Base-by-base conservation (phyloP, 1,284 basidiomycete genomes). In the Porodaedalea pini region DNA sequence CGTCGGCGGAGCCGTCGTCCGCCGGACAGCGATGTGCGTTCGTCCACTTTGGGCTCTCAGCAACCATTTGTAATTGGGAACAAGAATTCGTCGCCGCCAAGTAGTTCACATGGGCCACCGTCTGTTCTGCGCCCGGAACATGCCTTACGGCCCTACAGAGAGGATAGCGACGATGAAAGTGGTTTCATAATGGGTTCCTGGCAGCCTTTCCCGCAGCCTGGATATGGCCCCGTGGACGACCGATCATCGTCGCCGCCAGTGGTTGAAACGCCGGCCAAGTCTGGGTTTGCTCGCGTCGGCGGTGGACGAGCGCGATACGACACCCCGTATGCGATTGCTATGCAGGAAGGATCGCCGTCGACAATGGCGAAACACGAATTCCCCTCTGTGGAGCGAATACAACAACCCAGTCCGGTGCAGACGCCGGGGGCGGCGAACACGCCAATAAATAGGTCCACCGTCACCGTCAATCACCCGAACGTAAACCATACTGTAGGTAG, bases 161-260 rank as follows among this genome's bases (percentile, higher is more conserved):
- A 92, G 67, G 88, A 90, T 37, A 87, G 79, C 63, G 88, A 83
- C 62, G 88, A 91, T 65, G 90, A 92, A 65, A 79, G 74, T 29
- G 86, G 88, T 15, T 88, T 78, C 63, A 92, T 92, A 64, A 92
- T 93, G 88, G 85, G 83, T 44, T 86, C 90, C 21, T 92, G 88
- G 88, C 84, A 88, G 65, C 82, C 84, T 32, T 88, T 84, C 74
- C 79, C 77, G 0, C 74, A 78, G 11, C 68, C 75, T 36, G 82
- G 82, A 0, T 80, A 85, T 71, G 63, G 71, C 48, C 67, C 76
- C n/a, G 69, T 87, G 50, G 65, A 69, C 40, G 61, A 70, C 59
- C 61, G 65, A 39, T 69, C 69, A 36, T 70, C 67, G 15, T 56
- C 67, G 21, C 64, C 68, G 49, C 68, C 66, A 55, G 73, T 58